Evolutionary conservation across 148 eudicot genomes (phyloP), one percentile per base, ranked within the genome.

Genomic region (Heliamphora exappendiculata): DNA sequence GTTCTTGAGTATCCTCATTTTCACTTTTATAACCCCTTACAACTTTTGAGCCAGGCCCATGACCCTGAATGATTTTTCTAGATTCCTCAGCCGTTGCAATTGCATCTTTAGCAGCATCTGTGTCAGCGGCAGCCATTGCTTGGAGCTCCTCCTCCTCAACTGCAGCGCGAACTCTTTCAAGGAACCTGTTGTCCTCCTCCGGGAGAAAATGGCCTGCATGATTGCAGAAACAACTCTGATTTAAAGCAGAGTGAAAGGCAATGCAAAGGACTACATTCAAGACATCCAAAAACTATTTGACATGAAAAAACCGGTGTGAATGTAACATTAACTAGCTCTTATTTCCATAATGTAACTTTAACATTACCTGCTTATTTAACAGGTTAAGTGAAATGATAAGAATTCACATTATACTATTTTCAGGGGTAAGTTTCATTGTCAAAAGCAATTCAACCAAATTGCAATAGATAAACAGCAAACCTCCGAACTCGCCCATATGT

Each of bases 131-230:
- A 80, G 87, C 96, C 80, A 82, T 84, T 72, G 91, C 92, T 81
- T 84, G 92, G 49, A 89, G 96, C 74, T 93, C 98, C 86, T 93
- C 98, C 76, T 93, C 98, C 82, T 93, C 98, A 76, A 88, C 98
- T 44, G 96, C 97, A 81, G 91, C 97, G 77, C 85, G 86, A 70
- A 93, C 94, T 84, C 85, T 84, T 81, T 93, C 98, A 70, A 93
- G 88, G 86, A 93, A 93, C 65, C 89, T 91, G 84, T 93, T 91
- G 76, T 93, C 98, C 75, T 93, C 98, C 80, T 93, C 98, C 11
- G 97, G 98, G 62, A 93, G 85, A 82, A 93, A 93, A 84, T 91
- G 94, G 55, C 98, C 98, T 93, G 91, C 82, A 81, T 67, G 65
- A 76, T 78, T 29, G 13, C 58, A 36, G 13, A 42, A 62, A 58